A percentile compares a stretch with the other conserved stretches of the same genome.
Conservation (phyloP, 495 filamentous ascomycete genomes). For the Penicillium subrubescens region DNA sequence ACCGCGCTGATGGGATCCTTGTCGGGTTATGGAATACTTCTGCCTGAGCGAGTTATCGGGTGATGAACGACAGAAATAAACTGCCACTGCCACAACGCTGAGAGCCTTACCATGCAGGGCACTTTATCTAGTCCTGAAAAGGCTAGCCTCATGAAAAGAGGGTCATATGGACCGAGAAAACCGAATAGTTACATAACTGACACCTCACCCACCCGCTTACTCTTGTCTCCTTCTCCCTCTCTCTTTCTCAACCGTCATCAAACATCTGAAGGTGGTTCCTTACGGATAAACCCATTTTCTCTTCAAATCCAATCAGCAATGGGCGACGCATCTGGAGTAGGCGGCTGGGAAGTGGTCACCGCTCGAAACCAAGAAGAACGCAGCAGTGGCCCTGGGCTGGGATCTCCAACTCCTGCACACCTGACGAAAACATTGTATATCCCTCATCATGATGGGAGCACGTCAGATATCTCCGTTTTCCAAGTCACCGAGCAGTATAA, state of each 20-base stretch:
- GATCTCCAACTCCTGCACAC: background rate
- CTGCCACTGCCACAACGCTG: background rate
- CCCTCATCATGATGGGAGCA: background rate
- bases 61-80: background rate
- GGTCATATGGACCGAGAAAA: no score
- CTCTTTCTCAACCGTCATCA: background rate
- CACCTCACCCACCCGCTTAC: background rate
- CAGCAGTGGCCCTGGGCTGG: background rate
- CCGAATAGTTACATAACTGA: background rate
- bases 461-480: background rate
- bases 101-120: background rate
- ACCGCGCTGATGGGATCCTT: no score
- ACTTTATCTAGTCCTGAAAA: background rate
- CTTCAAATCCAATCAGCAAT: background rate
- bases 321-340: background rate
- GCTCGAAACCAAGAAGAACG: background rate
- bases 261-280: background rate
- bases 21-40: no score
- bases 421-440: background rate
- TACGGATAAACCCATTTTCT: background rate
- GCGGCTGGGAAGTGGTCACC: background rate
- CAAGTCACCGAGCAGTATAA: background rate
- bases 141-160: background rate
- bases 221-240: no score
- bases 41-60: no score